Evolutionary conservation across 2,329 filamentous ascomycete species (phyloP).

Genomic region (Cadophora malorum): DNA sequence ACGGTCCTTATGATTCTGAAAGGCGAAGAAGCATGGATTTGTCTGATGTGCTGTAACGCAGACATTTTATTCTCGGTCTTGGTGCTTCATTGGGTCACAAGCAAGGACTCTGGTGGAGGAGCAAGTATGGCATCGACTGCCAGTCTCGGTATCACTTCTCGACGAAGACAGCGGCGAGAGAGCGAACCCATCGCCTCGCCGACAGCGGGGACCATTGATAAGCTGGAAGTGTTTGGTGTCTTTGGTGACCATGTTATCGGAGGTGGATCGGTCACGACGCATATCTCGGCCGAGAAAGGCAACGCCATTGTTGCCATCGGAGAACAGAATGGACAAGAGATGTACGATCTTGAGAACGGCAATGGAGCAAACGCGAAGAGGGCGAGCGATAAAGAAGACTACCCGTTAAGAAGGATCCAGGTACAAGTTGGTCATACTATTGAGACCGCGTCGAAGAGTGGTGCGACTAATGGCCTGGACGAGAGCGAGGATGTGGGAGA

Average conservation of each 20-base stretch:
- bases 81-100: conserved; percentile 65
- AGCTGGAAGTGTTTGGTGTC: neutral
- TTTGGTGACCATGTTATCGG: conserved; percentile 2
- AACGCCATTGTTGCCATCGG: too few species aligned
- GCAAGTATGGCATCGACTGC: neutral
- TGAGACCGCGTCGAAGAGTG: neutral
- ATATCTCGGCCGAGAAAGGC: conserved; percentile 13
- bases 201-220: neutral
- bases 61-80: conserved; percentile 66
- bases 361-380: neutral
- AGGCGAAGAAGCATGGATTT: conserved; percentile 69
- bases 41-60: conserved; percentile 67
- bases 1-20: conserved; percentile 62
- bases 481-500: neutral
- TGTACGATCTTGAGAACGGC: neutral
- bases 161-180: neutral
- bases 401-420: neutral
- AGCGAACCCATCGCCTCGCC: neutral
- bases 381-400: neutral
- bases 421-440: conserved; percentile 6
- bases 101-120: conserved; percentile 42
- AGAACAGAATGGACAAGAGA: neutral
- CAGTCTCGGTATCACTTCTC: neutral
- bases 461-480: neutral
- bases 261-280: neutral